Evolutionary conservation across 2,329 filamentous ascomycete genomes (phyloP), one percentile per base, ranked within the genome.

Genomic region (Paracorniculantispora psalliotae): DNA sequence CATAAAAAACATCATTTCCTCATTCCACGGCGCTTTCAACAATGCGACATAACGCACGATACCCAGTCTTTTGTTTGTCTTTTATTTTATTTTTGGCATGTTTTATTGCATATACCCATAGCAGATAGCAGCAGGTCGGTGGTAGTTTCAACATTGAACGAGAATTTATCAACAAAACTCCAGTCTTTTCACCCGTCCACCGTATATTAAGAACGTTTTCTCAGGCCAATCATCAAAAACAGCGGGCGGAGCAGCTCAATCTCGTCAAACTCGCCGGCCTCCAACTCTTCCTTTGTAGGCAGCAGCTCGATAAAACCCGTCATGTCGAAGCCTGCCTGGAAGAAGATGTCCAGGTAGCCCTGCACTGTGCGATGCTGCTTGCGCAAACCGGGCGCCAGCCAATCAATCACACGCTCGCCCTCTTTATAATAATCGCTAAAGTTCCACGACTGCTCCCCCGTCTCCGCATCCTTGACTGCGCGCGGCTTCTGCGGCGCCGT

Each of bases 311-410:
- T 67, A 55, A 76, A 70, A 35, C 68, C 69, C n/a, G 68, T 69
- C 35, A 79, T 60, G 47, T 69, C 67, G 61, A 79, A 74, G 4
- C 72, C 75, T 4, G 63, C 67, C 10, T 64, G 66, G 17, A 75
- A 54, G 49, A 79, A 61, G 17, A 72, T 51, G 17, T 71, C 69
- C 43, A 78, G 62, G 65, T 78, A 78, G 13, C 73, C 73, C 46
- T 70, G 69, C 21, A 77, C 62, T 9, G 76, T 79, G 4, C 77
- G 73, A 66, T 81, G 77, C 63, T 80, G 75, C 67, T 80, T 81
- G 57, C 70, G 65, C 56, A 77, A 73, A 1, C 73, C 74, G 19
- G 72, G 63, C 10, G 72, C 74, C 43, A 80, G 62, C 77, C 77
- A 80, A 50, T 71, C 70, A 4, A 71, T 73, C 28, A 68, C 65